A percentile compares a stretch with the other conserved stretches of the same genome.
Evolutionary conservation across 805 yeast species (phyloP).

Genomic region (Lachancea fermentati): DNA sequence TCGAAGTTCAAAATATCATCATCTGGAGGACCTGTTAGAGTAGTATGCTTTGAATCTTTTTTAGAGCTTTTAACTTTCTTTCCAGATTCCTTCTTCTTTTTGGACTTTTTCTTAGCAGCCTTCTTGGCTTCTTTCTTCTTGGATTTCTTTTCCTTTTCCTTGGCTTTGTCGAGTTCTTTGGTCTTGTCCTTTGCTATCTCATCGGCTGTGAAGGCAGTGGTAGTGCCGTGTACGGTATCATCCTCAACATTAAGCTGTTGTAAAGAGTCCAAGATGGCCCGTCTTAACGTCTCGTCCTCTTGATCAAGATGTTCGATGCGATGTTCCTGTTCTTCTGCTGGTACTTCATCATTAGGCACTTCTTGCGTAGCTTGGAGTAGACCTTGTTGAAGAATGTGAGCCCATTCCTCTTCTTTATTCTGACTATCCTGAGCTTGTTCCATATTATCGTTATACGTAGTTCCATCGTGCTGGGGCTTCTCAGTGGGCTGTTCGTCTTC

Average conservation of each 20-base stretch:
- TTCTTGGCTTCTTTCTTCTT: slow-evolving; percentile 15
- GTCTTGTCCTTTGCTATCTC: slow-evolving; percentile 4
- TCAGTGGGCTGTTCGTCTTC: slow-evolving; percentile 1
- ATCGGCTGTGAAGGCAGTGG: not conserved
- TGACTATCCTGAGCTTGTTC: slow-evolving; percentile 3
- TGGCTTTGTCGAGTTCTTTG: slow-evolving; percentile 5
- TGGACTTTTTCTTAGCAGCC: slow-evolving; percentile 14
- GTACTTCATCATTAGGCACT: slow-evolving; percentile 3
- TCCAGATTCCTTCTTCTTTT: slow-evolving; percentile 18
- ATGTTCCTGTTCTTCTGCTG: slow-evolving; percentile 1
- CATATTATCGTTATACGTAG: not conserved
- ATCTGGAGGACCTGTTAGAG: slow-evolving; percentile 5
- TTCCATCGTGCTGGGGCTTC: slow-evolving; percentile 3
- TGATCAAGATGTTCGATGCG: slow-evolving; percentile 21
- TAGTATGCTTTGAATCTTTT: slow-evolving; percentile 12
- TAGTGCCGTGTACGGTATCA: slow-evolving; percentile 3
- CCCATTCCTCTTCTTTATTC: slow-evolving; percentile 27
- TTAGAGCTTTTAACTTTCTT: slow-evolving; percentile 16
- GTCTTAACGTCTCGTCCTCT: slow-evolving; percentile 31
- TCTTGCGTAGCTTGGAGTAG: slow-evolving; percentile 15
- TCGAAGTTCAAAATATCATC: slow-evolving; percentile 26
- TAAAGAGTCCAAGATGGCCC: slow-evolving; percentile 29
- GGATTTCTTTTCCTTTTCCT: slow-evolving; percentile 9
- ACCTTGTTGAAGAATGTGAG: slow-evolving; percentile 27
- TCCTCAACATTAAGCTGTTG: slow-evolving; percentile 17